phyloP scores from a whole-genome alignment of 2,329 filamentous ascomycete species.

The Fusarium incarnatum region DNA sequence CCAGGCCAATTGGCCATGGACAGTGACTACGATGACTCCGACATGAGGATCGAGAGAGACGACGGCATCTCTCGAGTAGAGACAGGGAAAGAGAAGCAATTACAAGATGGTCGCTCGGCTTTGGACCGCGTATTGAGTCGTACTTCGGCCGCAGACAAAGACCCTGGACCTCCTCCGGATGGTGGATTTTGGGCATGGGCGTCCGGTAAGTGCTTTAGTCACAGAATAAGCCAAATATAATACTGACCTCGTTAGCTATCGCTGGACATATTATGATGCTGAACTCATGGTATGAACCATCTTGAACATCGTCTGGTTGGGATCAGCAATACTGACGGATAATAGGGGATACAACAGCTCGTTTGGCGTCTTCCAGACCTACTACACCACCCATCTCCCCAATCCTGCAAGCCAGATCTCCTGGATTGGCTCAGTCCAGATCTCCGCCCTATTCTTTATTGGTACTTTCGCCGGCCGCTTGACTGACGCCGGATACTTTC shows the following conservation, averaged over 20 bases:
- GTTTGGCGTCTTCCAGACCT: slow-evolving; percentile 54
- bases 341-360: slow-evolving; percentile 12
- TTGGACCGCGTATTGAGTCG: slow-evolving; percentile 4
- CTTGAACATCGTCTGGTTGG: background rate
- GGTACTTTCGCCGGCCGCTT: slow-evolving; percentile 57
- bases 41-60: background rate
- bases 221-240: background rate
- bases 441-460: slow-evolving; percentile 57
- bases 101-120: background rate
- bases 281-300: slow-evolving; percentile 1
- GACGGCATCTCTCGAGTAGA: background rate
- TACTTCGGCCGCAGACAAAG: background rate
- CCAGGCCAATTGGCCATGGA: background rate
- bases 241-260: background rate
- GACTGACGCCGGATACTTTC: slow-evolving; percentile 59
- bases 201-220: background rate
- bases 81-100: background rate
- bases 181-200: slow-evolving; percentile 9
- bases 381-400: slow-evolving; percentile 54
- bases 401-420: slow-evolving; percentile 54
- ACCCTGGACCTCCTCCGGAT: slow-evolving; percentile 5
- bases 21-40: background rate
- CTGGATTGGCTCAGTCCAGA: slow-evolving; percentile 59
- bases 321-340: background rate
- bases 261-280: slow-evolving; percentile 14